Conservation (phyloP, 139 green algal genomes). For the Spirogloea muscicola region DNA sequence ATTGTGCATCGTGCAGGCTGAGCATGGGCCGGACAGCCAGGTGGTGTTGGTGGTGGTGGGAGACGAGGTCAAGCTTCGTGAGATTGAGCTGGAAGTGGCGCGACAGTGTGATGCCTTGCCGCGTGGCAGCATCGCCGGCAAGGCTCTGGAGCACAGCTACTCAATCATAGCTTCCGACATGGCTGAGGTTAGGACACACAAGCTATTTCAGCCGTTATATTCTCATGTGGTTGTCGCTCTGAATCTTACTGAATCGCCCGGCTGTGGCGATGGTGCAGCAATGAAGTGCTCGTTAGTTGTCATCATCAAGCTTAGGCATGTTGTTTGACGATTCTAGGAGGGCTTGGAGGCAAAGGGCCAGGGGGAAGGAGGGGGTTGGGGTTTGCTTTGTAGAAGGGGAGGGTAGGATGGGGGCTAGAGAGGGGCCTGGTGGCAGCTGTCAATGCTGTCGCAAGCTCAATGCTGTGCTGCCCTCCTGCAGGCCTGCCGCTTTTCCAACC, state of each 20-base stretch:
- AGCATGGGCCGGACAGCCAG: conserved; percentile 91
- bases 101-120: conserved; percentile 79
- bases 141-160: conserved; percentile 83
- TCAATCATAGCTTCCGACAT: conserved; percentile 62
- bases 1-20: conserved; percentile 64
- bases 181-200: conserved; percentile 62
- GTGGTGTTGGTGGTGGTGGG: conserved; percentile 87
- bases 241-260: too few species aligned
- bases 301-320: too few species aligned
- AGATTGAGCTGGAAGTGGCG: conserved; percentile 71
- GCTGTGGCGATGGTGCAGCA: background rate
- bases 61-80: conserved; percentile 76
- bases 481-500: conserved; percentile 75
- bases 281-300: background rate
- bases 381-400: too few species aligned
- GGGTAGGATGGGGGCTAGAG: too few species aligned
- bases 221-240: too few species aligned
- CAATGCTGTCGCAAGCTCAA: too few species aligned
- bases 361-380: background rate
- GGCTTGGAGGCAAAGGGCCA: background rate
- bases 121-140: conserved; percentile 71
- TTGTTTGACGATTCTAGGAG: too few species aligned
- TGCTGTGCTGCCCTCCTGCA: conserved; percentile 6
- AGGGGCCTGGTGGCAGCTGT: background rate
- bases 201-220: background rate